These are phyloP conservation scores for Tetrahymena thermophila DNA, from an alignment of 73 alveolate genomes.

Conservation along the genomic window DNA sequence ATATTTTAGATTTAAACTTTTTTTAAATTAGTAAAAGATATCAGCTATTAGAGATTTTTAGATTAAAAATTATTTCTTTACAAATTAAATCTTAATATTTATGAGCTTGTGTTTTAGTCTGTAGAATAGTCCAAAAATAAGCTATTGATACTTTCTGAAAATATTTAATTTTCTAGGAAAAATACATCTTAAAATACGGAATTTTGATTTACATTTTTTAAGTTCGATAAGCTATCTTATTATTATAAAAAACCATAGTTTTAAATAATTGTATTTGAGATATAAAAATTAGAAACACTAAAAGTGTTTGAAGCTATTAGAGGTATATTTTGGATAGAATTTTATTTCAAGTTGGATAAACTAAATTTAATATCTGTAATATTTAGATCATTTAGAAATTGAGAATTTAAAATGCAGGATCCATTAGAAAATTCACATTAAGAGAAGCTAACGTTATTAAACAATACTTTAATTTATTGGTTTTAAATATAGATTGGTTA, in stretches of 20 bases:
- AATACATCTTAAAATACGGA: background rate
- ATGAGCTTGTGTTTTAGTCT: background rate
- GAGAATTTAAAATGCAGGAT: background rate
- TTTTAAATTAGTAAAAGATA: background rate
- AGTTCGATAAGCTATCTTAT: background rate
- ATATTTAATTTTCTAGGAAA: background rate
- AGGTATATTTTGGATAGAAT: background rate
- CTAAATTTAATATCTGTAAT: background rate
- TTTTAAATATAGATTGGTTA: too few species aligned
- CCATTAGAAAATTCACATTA: background rate
- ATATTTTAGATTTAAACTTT: background rate
- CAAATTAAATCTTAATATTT: background rate
- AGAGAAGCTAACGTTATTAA: background rate
- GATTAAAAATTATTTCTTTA: background rate
- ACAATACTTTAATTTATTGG: too few species aligned
- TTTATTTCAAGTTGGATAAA: background rate
- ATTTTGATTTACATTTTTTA: background rate
- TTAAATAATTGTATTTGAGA: background rate
- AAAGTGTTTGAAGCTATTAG: background rate
- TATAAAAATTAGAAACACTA: background rate
- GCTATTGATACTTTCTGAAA: background rate
- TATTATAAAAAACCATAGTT: background rate
- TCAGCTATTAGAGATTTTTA: background rate
- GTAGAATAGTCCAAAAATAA: background rate
- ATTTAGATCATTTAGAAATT: background rate